Percentiles rank a stretch among this genome's conserved stretches.
phyloP scores from a whole-genome alignment of 495 filamentous ascomycete species.

The Xylaria intraflava region DNA sequence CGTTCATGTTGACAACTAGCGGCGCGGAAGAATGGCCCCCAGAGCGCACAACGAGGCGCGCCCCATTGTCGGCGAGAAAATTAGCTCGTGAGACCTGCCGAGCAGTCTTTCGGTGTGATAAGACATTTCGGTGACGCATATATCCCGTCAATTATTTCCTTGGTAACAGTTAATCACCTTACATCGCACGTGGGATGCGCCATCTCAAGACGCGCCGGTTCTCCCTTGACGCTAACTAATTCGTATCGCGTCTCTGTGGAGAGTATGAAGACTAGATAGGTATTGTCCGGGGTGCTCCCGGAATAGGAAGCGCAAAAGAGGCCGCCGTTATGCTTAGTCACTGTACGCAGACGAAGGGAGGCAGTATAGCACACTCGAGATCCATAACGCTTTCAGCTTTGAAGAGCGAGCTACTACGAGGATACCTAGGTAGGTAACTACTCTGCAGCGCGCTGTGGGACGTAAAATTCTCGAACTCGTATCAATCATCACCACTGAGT shows the following conservation, averaged over 20 bases:
- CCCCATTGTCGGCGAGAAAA: conserved; percentile 22
- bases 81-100: conserved; percentile 25
- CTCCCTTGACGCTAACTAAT: background rate
- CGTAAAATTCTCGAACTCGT: background rate
- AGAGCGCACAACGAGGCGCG: conserved; percentile 42
- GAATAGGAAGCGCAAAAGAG: conserved; percentile 3
- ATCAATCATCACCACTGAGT: background rate
- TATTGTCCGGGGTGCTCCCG: background rate
- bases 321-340: background rate
- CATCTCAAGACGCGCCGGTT: conserved; percentile 12
- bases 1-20: conserved; percentile 44
- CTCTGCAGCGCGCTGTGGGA: background rate
- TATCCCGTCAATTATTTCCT: conserved; percentile 15
- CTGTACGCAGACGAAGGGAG: background rate
- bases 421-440: background rate
- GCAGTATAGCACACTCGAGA: background rate
- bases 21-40: conserved; percentile 44
- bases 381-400: background rate
- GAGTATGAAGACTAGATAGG: conserved; percentile 1
- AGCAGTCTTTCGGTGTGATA: conserved; percentile 32
- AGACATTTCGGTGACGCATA: conserved; percentile 37
- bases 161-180: no score
- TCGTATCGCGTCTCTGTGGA: background rate
- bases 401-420: background rate
- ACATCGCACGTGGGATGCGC: background rate